A percentile compares a stretch with the other conserved stretches of the same genome.
phyloP scores from a whole-genome alignment of 345 rosid genomes.

The Salix suchowensis region DNA sequence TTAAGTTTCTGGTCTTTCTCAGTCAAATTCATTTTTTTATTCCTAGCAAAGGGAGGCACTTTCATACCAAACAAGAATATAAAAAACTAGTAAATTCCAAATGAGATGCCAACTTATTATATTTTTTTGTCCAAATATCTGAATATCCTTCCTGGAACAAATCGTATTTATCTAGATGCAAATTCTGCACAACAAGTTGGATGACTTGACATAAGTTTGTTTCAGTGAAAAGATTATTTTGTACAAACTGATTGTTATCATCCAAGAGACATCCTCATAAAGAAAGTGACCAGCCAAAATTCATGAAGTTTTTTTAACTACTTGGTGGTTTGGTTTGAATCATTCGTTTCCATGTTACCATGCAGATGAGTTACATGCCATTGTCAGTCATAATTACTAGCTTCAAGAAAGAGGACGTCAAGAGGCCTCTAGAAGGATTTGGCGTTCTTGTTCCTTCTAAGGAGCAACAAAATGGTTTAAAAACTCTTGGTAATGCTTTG shows the following conservation, averaged over 20 bases:
- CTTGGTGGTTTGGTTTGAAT: background rate
- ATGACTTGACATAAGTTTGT: background rate
- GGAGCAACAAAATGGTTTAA: slow-evolving; percentile 79
- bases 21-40: background rate
- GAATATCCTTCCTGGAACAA: background rate
- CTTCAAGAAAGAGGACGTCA: slow-evolving; percentile 81
- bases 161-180: background rate
- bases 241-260: background rate
- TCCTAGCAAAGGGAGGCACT: background rate
- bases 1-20: background rate
- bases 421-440: slow-evolving; percentile 86
- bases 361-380: slow-evolving; percentile 74
- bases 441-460: slow-evolving; percentile 90
- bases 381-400: slow-evolving; percentile 76
- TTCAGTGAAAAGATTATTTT: background rate
- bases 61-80: background rate
- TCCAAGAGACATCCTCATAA: background rate
- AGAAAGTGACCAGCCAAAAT: background rate
- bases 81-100: background rate
- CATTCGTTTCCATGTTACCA: slow-evolving; percentile 6
- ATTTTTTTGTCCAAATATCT: background rate
- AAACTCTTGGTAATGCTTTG: slow-evolving; percentile 65
- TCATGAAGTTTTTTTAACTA: background rate
- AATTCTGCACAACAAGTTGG: background rate
- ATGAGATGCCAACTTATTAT: background rate